Evolutionary conservation across 495 filamentous ascomycete species (phyloP), one percentile per base, ranked within the genome.

Genomic region (Daldinia concentrica): DNA sequence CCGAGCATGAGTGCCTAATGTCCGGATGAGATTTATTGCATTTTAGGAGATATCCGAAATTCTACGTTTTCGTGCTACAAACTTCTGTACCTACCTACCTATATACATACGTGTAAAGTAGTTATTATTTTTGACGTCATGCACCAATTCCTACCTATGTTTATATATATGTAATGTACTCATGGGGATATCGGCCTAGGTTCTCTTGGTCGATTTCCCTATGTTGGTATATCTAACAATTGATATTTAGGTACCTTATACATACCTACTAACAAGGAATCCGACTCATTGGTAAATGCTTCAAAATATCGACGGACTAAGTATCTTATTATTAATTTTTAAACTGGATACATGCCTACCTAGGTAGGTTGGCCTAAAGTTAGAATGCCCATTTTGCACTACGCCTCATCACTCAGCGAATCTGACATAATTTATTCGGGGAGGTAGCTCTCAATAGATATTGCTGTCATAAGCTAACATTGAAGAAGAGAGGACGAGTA

Each of bases 371-470:
- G 30, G 43, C 43, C 56, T 26, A 11, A 43, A 60, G 32, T 24
- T 57, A 52, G 37, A 27, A 51, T 17, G 29, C 6, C 54, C 52
- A 22, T 22, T 30, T 50, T 26, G 26, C 30, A 48, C 41, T 34
- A 57, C 45, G 50, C 55, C 55, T 56, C 48, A 19, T 26, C 43
- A 57, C 43, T 62, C 62, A 66, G 41, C 62, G 19, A 54, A 66
- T 73, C 71, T 73, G 71, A 73, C 71, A 66, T 73, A 65, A 73
- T 68, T 56, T 63, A 64, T 51, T 17, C 11, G 14, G 57, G 6
- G 6, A 39, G 19, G 17, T 37, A 41, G 6, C 36, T 43, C 8
- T 34, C 32, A 34, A 11, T 34, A 34, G 32, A 34, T 58, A 17
- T 56, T 56, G 27, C 36, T 3, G 19, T 58, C 30, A 57, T 41